Conservation (phyloP, 257 asterid species). For the Linderniella brevidens region DNA sequence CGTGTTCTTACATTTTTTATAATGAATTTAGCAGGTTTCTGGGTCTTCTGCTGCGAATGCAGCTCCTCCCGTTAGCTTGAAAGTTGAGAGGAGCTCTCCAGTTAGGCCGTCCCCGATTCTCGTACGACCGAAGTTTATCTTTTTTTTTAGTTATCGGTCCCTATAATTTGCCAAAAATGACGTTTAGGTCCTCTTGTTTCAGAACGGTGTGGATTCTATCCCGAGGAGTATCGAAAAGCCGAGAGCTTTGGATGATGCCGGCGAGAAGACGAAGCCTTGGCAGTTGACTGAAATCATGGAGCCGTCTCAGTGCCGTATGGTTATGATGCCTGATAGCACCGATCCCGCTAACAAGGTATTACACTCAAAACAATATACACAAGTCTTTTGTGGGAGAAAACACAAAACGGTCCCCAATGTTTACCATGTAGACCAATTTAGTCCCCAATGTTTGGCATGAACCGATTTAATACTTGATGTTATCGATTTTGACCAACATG, state of each 20-base stretch:
- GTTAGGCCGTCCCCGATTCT: conserved; percentile 73
- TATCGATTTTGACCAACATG: no score
- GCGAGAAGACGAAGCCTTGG: conserved; percentile 69
- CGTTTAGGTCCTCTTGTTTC: conserved; percentile 11
- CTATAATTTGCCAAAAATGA: conserved; percentile 5
- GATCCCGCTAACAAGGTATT: conserved; percentile 65
- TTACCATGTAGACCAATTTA: no score
- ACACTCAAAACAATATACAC: conserved; percentile 6
- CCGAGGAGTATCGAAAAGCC: conserved; percentile 81
- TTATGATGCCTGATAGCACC: conserved; percentile 74
- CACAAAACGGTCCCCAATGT: no score
- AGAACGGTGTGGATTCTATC: conserved; percentile 81
- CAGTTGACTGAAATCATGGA: conserved; percentile 77
- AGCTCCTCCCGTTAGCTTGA: conserved; percentile 58
- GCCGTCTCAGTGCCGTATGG: conserved; percentile 69
- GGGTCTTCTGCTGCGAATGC: conserved; percentile 63
- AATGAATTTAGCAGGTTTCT: conserved; percentile 43
- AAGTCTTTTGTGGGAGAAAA: no score
- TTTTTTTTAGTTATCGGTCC: conserved; percentile 2
- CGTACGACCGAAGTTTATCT: conserved; percentile 27
- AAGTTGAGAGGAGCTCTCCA: conserved; percentile 97
- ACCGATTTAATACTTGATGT: no score
- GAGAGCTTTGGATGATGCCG: conserved; percentile 50
- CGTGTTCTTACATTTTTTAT: conserved; percentile 7
- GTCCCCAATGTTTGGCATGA: no score